Evolutionary conservation across 306 rosid genomes (phyloP), one percentile per base, ranked within the genome.

Genomic region (Lathyrus oleraceus): DNA sequence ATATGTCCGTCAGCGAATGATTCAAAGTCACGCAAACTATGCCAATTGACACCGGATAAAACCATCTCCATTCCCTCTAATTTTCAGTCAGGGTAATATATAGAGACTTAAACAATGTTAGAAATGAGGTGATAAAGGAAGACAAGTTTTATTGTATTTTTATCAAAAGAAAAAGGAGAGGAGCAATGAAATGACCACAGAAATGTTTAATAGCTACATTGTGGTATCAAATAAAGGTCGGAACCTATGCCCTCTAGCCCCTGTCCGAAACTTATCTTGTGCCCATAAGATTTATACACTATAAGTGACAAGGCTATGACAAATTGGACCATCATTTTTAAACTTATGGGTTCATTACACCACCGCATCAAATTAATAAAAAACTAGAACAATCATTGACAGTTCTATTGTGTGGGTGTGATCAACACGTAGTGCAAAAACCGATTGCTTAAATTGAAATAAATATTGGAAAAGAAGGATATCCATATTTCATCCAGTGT

Each of bases 361-460:
- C 9, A 10, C 20, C 21, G 11, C 49, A 27, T 65, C 27, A 14
- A 43, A 56, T 14, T 57, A 36, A 39, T 74, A 8, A 19, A 8
- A 19, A 65, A 65, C 19, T 35, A 56, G 53, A 14, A 48, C 56
- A 67, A 75, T 8, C 27, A 9, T 20, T 44, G 28, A 35, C 10
- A 47, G 17, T 44, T 20, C 14, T 56, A 28, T 44, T 56, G 14
- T 20, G 58, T 65, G 72, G 28, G 25, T 38, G 51, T 74, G 72
- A 74, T 44, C 68, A 67, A 15, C 53, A n/a, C 15, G 15, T 23
- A 57, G 47, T 10, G n/a, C 23, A 75, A 57, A 75, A 67, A 10
- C 19, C 21, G 45, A 36, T 19, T 54, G 53, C 44, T 67, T 67
- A 30, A 57, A 45, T 47, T 35, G 69, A 59, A 44, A 66, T 11